phyloP scores from a whole-genome alignment of 1,284 basidiomycete species.

The Ustilago bromivora region DNA sequence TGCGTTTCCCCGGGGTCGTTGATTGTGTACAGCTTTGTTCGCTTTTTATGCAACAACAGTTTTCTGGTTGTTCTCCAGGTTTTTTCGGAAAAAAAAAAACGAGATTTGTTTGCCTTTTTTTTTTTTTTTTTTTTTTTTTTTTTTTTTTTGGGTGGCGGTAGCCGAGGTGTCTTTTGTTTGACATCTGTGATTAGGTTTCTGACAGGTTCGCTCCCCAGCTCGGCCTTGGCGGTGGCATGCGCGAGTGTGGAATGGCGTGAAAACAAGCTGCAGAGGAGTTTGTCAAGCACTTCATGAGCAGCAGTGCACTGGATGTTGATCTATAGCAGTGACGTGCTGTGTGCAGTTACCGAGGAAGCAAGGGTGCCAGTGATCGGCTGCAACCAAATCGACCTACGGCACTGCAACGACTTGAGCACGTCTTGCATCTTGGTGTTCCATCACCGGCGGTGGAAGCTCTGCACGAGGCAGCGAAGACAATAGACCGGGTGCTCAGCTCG shows the following conservation, averaged over 20 bases:
- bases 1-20: background rate
- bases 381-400: background rate
- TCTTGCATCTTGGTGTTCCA: background rate
- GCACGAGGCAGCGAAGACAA: background rate
- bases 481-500: background rate
- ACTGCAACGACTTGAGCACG: background rate
- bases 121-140: background rate
- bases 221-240: background rate
- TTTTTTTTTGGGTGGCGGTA: background rate
- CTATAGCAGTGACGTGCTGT: background rate
- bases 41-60: background rate
- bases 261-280: background rate
- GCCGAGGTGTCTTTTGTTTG: slow-evolving; percentile 17
- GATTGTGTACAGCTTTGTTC: background rate
- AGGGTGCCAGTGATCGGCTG: background rate
- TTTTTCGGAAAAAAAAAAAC: background rate
- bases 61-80: slow-evolving; percentile 1
- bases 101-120: background rate
- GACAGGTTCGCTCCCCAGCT: slow-evolving; percentile 28
- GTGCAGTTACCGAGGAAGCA: background rate
- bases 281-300: background rate
- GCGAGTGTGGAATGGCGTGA: background rate
- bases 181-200: slow-evolving; percentile 35
- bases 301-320: background rate
- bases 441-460: background rate